Conservation (phyloP, 805 yeast species). For the Yarrowia porcina region DNA sequence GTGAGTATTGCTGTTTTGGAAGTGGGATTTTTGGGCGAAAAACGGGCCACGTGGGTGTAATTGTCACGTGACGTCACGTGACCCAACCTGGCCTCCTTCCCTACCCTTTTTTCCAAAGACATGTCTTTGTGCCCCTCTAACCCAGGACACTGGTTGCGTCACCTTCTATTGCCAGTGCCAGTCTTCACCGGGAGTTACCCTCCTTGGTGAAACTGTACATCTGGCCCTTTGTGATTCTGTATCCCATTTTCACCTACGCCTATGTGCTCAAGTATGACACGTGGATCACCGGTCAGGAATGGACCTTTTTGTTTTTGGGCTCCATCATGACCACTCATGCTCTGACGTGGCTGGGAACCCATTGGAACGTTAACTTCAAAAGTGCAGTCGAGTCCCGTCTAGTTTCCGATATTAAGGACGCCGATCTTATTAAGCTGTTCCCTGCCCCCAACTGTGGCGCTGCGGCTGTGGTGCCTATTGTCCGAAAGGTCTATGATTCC, state of each 20-base stretch:
- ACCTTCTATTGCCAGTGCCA: constrained; percentile 67
- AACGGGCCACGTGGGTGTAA: background rate
- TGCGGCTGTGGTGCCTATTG: constrained; percentile 70
- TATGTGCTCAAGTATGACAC: constrained; percentile 69
- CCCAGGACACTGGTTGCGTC: constrained; percentile 53
- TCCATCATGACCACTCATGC: constrained; percentile 68
- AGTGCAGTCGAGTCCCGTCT: constrained; percentile 63
- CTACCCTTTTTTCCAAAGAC: no score
- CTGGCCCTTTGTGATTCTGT: constrained; percentile 70
- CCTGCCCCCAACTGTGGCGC: constrained; percentile 86
- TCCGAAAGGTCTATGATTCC: constrained; percentile 44
- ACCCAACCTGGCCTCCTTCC: no score
- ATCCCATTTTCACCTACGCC: constrained; percentile 67
- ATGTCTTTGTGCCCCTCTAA: background rate
- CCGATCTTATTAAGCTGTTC: constrained; percentile 67
- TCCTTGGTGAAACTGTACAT: constrained; percentile 65
- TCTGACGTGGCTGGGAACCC: constrained; percentile 83
- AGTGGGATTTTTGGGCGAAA: background rate
- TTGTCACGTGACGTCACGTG: background rate
- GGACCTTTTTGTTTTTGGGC: constrained; percentile 90
- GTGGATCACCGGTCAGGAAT: constrained; percentile 84
- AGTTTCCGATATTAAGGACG: constrained; percentile 55
- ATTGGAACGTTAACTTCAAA: constrained; percentile 77
- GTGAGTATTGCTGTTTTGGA: background rate
- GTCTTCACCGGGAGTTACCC: constrained; percentile 68